Evolutionary conservation across 176 grass and related monocot genomes (phyloP), one percentile per base, ranked within the genome.

Genomic region (Guadua angustifolia): DNA sequence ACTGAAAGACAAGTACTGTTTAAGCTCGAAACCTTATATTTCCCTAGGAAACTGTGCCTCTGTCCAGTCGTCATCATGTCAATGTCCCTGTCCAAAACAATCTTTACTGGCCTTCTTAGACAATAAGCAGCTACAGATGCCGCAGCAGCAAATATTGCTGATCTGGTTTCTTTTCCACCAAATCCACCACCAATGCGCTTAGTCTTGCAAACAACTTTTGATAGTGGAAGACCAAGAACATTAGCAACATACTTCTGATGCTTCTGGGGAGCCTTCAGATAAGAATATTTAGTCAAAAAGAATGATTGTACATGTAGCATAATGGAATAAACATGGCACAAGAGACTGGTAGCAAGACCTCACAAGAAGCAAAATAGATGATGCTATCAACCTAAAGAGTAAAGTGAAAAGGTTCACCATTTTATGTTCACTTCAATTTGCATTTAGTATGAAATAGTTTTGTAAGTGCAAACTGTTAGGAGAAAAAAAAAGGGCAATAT

Each of bases 91-190:
- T 98, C 95, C 79, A 95, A 88, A 79, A 88, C 82, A 89, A 98
- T 89, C 85, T 95, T 98, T 45, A 98, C 85, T 69, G 95, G 91
- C 68, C 89, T 89, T 78, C 73, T 90, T 64, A 98, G 53, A 86
- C 43, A 75, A 86, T 95, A 95, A 5, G 92, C 79, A 55, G 95
- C 71, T 74, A 98, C 91, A 82, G 91, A 91, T 65, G 68, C 95
- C 22, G 91, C 92, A 1, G 95, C 92, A 72, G 92, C 91, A 88
- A 93, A 61, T 77, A 98, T 84, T 66, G 71, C 82, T 51, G 95
- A 88, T 87, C 95, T 94, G 66, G 95, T 92, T 88, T 98, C 95
- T 84, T 98, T 95, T 88, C 92, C 95, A 87, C 95, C 95, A 88
- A 98, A 98, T 64, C 95, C 95, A 24, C 95, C 95, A 85, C 95